Base-by-base conservation (phyloP, 176 grass and related monocot species). In the Typha latifolia region DNA sequence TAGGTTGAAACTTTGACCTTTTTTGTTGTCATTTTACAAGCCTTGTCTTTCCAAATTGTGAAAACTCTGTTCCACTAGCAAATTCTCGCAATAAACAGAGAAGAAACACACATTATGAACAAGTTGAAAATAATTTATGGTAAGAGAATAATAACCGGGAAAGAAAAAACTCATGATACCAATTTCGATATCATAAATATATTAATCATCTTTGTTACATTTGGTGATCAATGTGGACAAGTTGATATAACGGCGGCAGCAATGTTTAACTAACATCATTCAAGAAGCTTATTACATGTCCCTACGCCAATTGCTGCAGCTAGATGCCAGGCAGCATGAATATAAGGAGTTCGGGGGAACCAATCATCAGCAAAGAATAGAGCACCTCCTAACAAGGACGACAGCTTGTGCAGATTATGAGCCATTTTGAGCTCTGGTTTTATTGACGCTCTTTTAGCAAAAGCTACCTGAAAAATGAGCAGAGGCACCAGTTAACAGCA, bases 291-390 rank as follows among this genome's bases (percentile, higher is more conserved):
- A 65, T 93, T 90, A 70, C 89, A 99, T 67, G 94, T 90, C 47
- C 83, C 73, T 19, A 90, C 80, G 59, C 94, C 83, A 69, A 99
- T 52, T 0, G 88, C 94, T 24, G 94, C 94, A 12, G 94, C 94
- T 19, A 99, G 89, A 69, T 99, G 94, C 89, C 94, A 99, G 66
- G 83, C 94, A 27, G 89, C 89, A 48, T 99, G 94, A 76, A 99
- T 78, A 62, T 93, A 99, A 12, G 89, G 94, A n/a, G 81, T 87
- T 16, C 68, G 78, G 0, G 83, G 83, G 67, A 92, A 99, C 76
- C 69, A 86, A 55, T 93, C 89, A 11, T 99, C 89, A 0, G 88
- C 83, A 31, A 99, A 69, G 78, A 99, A 99, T 66, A 99, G 75
- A 3, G 70, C 94, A 11, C 94, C 94, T 52, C 86, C 88, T 21